Evolutionary conservation across 805 yeast species (phyloP).

Genomic region (Saccharomycodes ludwigii): DNA sequence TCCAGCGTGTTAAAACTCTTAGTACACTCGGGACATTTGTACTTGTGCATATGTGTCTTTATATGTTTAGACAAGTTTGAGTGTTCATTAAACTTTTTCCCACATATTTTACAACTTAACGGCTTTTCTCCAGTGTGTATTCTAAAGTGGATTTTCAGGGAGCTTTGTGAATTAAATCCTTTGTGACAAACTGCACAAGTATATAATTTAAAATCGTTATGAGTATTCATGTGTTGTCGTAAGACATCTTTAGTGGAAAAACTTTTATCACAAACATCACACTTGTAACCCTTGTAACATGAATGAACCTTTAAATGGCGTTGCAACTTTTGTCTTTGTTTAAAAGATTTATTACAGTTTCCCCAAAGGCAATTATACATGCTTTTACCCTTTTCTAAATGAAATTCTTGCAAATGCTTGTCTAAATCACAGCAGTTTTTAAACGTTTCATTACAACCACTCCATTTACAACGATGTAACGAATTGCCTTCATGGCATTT

Average conservation of each 20-base stretch:
- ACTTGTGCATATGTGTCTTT: slow-evolving; percentile 54
- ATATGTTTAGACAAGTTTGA: slow-evolving; percentile 82
- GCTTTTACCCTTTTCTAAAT: slow-evolving; percentile 64
- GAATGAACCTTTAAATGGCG: slow-evolving; percentile 88
- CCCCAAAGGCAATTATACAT: slow-evolving; percentile 67
- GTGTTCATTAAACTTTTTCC: slow-evolving; percentile 76
- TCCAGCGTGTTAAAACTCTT: slow-evolving; percentile 36
- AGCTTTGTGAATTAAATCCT: slow-evolving; percentile 68
- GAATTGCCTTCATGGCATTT: not conserved
- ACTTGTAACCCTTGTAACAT: slow-evolving; percentile 65
- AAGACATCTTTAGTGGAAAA: slow-evolving; percentile 74
- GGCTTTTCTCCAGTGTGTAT: slow-evolving; percentile 91
- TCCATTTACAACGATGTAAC: slow-evolving; percentile 17
- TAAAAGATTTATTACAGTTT: slow-evolving; percentile 60
- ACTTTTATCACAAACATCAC: slow-evolving; percentile 52
- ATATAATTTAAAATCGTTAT: slow-evolving; percentile 22
- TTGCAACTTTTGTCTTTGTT: slow-evolving; percentile 74
- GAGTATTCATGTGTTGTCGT: slow-evolving; percentile 70
- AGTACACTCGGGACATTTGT: slow-evolving; percentile 40
- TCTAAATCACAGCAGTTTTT: slow-evolving; percentile 48
- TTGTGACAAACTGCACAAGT: slow-evolving; percentile 62
- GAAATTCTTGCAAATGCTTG: slow-evolving; percentile 53
- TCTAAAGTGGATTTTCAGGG: slow-evolving; percentile 71
- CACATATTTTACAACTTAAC: slow-evolving; percentile 68
- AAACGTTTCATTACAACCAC: slow-evolving; percentile 39